These are phyloP conservation scores for Xerocomus minutiporus DNA, from an alignment of 1,284 basidiomycete genomes.

Conservation along the genomic window DNA sequence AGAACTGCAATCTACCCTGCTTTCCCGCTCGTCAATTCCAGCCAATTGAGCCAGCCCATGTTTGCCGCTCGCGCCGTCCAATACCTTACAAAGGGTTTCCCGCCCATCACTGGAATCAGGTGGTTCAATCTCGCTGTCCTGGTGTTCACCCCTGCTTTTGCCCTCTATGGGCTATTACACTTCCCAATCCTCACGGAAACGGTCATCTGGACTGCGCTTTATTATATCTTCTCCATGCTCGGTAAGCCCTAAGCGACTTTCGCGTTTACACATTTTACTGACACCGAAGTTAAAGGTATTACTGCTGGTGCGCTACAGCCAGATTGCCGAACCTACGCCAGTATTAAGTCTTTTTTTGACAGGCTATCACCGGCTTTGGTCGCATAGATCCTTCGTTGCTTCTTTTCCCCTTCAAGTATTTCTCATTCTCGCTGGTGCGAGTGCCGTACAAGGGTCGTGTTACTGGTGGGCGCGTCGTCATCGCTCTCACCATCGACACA, in stretches of 20 bases:
- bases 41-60: slow-evolving; percentile 10
- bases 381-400: slow-evolving; percentile 86
- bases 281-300: slow-evolving; percentile 39
- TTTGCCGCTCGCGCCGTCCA: slow-evolving; percentile 10
- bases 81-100: slow-evolving; percentile 35
- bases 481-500: slow-evolving; percentile 86
- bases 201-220: slow-evolving; percentile 51
- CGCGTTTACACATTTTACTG: slow-evolving; percentile 14
- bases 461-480: slow-evolving; percentile 92
- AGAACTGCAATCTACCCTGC: not conserved
- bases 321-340: not conserved
- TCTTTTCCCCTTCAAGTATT: slow-evolving; percentile 69
- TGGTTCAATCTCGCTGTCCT: slow-evolving; percentile 69
- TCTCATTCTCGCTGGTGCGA: slow-evolving; percentile 74
- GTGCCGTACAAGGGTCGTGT: slow-evolving; percentile 86
- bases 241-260: slow-evolving; percentile 36
- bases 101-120: slow-evolving; percentile 47
- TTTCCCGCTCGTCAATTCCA: slow-evolving; percentile 2
- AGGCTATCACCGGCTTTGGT: slow-evolving; percentile 91
- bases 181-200: slow-evolving; percentile 50
- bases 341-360: slow-evolving; percentile 5
- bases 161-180: slow-evolving; percentile 62
- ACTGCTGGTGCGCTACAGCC: slow-evolving; percentile 48
- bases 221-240: slow-evolving; percentile 76
- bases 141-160: slow-evolving; percentile 60